phyloP scores from a whole-genome alignment of 208 protist species.

The Leishmania amazonensis region DNA sequence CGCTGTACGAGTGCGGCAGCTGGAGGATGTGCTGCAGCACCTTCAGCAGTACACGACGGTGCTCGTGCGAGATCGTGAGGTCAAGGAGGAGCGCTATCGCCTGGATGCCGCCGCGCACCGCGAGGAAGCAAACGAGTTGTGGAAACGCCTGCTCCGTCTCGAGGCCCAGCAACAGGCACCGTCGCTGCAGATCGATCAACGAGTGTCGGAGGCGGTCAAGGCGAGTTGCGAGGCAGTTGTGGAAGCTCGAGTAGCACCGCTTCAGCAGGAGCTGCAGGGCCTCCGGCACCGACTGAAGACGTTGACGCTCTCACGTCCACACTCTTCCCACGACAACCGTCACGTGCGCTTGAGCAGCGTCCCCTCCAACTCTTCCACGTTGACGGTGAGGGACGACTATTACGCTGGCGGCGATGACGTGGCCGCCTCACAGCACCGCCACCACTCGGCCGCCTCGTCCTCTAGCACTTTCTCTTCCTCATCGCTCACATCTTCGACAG shows the following conservation, averaged over 20 bases:
- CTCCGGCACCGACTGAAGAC: neutral
- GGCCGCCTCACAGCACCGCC: neutral
- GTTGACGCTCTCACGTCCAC: neutral
- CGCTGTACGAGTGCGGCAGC: slow-evolving; percentile 18
- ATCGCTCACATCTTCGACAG: neutral
- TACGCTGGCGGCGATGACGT: neutral
- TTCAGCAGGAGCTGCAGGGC: slow-evolving; percentile 1
- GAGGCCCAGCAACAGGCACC: slow-evolving; percentile 25
- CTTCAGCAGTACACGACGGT: slow-evolving; percentile 42
- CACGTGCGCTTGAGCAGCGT: neutral
- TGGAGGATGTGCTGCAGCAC: slow-evolving; percentile 40
- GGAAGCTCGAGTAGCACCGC: neutral
- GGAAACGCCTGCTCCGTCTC: slow-evolving; percentile 14
- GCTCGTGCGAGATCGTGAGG: slow-evolving; percentile 47
- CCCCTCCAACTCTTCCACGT: neutral
- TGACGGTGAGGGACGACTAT: neutral
- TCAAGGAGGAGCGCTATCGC: slow-evolving; percentile 76
- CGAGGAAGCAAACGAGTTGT: slow-evolving; percentile 18
- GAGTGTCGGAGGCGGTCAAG: neutral
- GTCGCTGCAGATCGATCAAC: neutral
- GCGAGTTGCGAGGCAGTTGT: neutral
- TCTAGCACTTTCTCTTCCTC: slow-evolving; percentile 4
- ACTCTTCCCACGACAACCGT: neutral
- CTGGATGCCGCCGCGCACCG: slow-evolving; percentile 37
- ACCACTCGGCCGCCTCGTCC: slow-evolving; percentile 1